A percentile compares a stretch with the other conserved stretches of the same genome.
phyloP scores from a whole-genome alignment of 78 protist species.

The Diacronema lutheri region DNA sequence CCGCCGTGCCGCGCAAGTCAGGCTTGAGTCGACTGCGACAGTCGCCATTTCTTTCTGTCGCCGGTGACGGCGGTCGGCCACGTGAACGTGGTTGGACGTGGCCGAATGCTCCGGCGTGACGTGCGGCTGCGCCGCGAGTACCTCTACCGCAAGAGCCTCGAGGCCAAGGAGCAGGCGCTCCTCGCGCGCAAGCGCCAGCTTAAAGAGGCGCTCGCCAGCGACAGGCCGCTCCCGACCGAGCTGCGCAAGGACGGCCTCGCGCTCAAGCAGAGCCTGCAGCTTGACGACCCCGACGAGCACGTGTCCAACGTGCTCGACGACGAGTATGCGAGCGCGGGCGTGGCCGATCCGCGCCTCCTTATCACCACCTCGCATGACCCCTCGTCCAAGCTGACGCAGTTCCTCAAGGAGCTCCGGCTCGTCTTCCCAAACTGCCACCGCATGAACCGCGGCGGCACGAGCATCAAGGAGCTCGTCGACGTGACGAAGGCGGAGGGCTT shows the following conservation, averaged over 20 bases:
- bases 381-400: conserved; percentile 74
- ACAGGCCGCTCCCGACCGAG: conserved; percentile 83
- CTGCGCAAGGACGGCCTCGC: conserved; percentile 58
- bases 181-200: conserved; percentile 67
- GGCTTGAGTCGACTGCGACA: too few species aligned
- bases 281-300: conserved; percentile 37
- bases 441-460: conserved; percentile 89
- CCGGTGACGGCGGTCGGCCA: too few species aligned
- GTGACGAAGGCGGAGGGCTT: conserved; percentile 81
- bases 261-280: conserved; percentile 43
- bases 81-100: too few species aligned
- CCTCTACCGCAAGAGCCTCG: conserved; percentile 77
- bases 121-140: conserved; percentile 80
- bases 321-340: conserved; percentile 96
- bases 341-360: conserved; percentile 90
- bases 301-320: conserved; percentile 80
- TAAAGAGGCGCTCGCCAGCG: conserved; percentile 40
- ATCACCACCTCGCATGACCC: conserved; percentile 97
- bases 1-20: too few species aligned
- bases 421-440: conserved; percentile 92
- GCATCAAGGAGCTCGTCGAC: conserved; percentile 79
- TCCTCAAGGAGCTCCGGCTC: conserved; percentile 88
- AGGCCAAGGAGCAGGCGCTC: conserved; percentile 62
- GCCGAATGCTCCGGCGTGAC: conserved; percentile 42
- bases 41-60: too few species aligned